Percentiles rank a stretch among this genome's conserved stretches.
Conservation (phyloP, 139 green algal species). For the Tetradesmus obliquus region DNA sequence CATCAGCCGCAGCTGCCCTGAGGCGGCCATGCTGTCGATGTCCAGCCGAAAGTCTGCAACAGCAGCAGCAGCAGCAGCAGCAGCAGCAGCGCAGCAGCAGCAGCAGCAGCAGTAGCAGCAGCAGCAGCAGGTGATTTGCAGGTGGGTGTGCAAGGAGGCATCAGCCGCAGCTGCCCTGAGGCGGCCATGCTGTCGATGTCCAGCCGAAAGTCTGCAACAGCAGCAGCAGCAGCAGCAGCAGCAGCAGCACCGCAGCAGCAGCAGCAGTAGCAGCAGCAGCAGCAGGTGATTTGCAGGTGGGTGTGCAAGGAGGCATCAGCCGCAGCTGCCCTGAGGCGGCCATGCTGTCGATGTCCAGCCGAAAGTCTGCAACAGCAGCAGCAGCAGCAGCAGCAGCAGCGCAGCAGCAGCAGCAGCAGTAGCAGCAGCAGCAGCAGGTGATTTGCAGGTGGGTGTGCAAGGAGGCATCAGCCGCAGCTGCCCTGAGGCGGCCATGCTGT, state of each 20-base stretch:
- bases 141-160: too few species aligned
- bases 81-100: too few species aligned
- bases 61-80: not conserved
- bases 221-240: not conserved
- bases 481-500: not conserved
- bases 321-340: not conserved
- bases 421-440: too few species aligned
- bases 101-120: too few species aligned
- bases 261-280: too few species aligned
- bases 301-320: too few species aligned
- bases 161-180: not conserved
- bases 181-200: not conserved
- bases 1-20: not conserved
- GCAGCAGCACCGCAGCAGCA: too few species aligned
- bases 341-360: not conserved
- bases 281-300: too few species aligned
- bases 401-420: too few species aligned
- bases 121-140: too few species aligned
- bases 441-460: too few species aligned
- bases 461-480: not conserved
- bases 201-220: not conserved
- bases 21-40: not conserved
- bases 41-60: constrained; percentile 1
- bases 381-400: not conserved
- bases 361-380: constrained; percentile 8